A percentile compares a stretch with the other conserved stretches of the same genome.
Conservation (phyloP, 768 basidiomycete genomes). For the Neoboletus magnificus region DNA sequence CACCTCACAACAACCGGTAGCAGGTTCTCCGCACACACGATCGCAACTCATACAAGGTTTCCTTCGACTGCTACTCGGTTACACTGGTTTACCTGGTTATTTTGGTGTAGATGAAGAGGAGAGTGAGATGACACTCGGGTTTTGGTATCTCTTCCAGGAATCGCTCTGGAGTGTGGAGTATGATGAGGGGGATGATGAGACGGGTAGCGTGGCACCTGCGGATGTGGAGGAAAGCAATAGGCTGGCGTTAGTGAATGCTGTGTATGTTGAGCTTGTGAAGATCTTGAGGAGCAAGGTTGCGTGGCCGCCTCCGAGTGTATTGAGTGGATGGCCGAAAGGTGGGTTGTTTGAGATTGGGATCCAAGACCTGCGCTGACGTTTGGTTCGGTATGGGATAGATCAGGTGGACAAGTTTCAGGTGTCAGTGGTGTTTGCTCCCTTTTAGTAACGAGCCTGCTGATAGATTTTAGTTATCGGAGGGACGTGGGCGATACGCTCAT, state of each 20-base stretch:
- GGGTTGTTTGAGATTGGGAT: constrained; percentile 12
- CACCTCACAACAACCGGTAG: constrained; percentile 41
- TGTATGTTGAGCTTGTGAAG: constrained; percentile 76
- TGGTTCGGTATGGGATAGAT: constrained; percentile 41
- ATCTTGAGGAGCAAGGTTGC: constrained; percentile 69
- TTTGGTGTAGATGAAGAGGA: constrained; percentile 85
- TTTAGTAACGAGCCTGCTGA: background rate
- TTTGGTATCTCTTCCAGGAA: constrained; percentile 92
- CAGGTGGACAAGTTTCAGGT: constrained; percentile 77
- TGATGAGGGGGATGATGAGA: constrained; percentile 36
- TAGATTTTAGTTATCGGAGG: constrained; percentile 61
- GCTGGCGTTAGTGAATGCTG: constrained; percentile 60
- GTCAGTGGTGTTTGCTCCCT: constrained; percentile 39
- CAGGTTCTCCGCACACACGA: constrained; percentile 37
- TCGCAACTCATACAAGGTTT: constrained; percentile 64
- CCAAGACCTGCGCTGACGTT: constrained; percentile 1
- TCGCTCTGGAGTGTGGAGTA: constrained; percentile 71
- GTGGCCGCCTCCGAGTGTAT: constrained; percentile 53
- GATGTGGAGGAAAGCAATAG: constrained; percentile 36
- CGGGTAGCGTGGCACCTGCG: constrained; percentile 14
- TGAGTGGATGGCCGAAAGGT: constrained; percentile 69
- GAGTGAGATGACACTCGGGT: constrained; percentile 81
- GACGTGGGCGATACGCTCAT: constrained; percentile 87
- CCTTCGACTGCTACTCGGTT: constrained; percentile 65
- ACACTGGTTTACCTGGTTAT: constrained; percentile 71